Evolutionary conservation across 2,329 filamentous ascomycete species (phyloP), one percentile per base, ranked within the genome.

Genomic region (Aspergillus arachidicola): DNA sequence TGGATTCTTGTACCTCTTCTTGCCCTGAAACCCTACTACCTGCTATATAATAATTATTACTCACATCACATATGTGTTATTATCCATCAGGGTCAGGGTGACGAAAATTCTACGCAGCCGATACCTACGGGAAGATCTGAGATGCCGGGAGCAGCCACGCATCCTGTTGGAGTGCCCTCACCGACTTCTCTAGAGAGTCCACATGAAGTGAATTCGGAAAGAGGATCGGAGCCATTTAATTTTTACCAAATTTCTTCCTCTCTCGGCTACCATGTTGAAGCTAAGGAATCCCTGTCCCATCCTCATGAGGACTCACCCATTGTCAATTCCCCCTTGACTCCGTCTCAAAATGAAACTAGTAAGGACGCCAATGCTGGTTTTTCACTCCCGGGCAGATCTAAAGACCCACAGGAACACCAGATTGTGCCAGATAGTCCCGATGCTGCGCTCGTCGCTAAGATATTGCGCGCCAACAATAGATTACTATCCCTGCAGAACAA

Each of bases 401-500:
- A 63, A 58, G 43, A 53, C 43, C 54, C 62, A 45, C 58, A 61
- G 32, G 46, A 57, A 34, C 54, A n/a, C 9, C 34, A 21, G 9
- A 30, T 19, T 34, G 51, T 6, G 12, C n/a, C 28, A 23, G 28
- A n/a, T 50, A n/a, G 14, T 21, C 32, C 21, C 21, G 32, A 36
- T 36, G 11, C 51, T 45, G 43, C 48, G 19, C 48, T n/a, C 3
- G 30, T 46, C 19, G 30, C 34, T 16, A 65, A 62, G 16, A 41
- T 67, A 16, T 11, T 57, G 14, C 50, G 50, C 3, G 26, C 65
- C 6, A 59, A 66, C 21, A 57, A 58, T 6, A 58, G 60, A 36
- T 48, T 71, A 21, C 19, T 64, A 26, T 43, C 63, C 12, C 58
- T 69, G 26, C 64, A 69, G 26, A 53, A 68, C 23, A 58, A 67